A percentile compares a stretch with the other conserved stretches of the same genome.
Conservation (phyloP, 805 yeast genomes). For the Nakazawaea populi region DNA sequence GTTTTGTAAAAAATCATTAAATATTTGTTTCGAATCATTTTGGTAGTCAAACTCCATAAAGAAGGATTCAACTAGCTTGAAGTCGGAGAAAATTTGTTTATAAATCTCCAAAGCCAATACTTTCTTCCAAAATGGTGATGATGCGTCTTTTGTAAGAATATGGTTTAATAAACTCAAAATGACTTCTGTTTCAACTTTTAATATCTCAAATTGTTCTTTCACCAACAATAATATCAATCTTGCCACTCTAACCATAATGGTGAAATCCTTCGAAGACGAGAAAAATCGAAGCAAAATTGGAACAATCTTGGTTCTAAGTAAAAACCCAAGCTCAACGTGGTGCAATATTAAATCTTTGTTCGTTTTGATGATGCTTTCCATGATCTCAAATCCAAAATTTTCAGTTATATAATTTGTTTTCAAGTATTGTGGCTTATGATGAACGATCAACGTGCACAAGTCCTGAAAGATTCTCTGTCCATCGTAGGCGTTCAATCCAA, state of each 20-base stretch:
- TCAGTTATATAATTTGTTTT: slow-evolving; percentile 48
- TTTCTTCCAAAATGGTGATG: slow-evolving; percentile 65
- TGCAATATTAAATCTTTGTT: slow-evolving; percentile 49
- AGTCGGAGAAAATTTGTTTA: slow-evolving; percentile 53
- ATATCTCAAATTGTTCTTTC: slow-evolving; percentile 50
- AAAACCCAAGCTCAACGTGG: slow-evolving; percentile 59
- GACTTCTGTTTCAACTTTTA: slow-evolving; percentile 78
- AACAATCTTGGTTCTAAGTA: slow-evolving; percentile 62
- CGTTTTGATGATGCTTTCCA: slow-evolving; percentile 71
- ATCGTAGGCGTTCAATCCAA: slow-evolving; percentile 57
- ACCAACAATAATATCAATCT: slow-evolving; percentile 63
- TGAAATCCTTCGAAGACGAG: slow-evolving; percentile 51
- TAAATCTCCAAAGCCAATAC: slow-evolving; percentile 70
- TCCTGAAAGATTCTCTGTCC: slow-evolving; percentile 67
- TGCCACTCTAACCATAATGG: slow-evolving; percentile 68
- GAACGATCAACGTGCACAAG: slow-evolving; percentile 61
- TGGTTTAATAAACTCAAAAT: slow-evolving; percentile 72
- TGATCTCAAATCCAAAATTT: slow-evolving; percentile 70
- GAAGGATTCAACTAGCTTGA: slow-evolving; percentile 41
- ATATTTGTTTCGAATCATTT: slow-evolving; percentile 44
- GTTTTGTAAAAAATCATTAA: slow-evolving; percentile 47
- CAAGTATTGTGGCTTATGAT: slow-evolving; percentile 48
- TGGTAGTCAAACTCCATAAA: slow-evolving; percentile 58
- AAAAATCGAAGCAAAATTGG: slow-evolving; percentile 72
- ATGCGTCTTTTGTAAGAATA: slow-evolving; percentile 51